Conservation (phyloP, 129 eudicot genomes). For the Heracleum sosnowskyi region DNA sequence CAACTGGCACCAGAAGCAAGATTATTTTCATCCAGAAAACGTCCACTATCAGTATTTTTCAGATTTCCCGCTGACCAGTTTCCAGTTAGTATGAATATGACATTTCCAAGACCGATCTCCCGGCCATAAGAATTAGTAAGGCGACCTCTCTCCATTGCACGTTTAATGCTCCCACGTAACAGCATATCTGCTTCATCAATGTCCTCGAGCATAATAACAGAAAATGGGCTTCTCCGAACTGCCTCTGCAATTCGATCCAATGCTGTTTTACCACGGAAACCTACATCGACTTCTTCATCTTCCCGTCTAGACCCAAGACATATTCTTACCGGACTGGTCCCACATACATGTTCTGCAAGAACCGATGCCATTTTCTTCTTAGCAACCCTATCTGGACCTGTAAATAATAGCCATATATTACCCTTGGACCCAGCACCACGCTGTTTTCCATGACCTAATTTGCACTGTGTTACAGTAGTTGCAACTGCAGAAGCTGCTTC, state of each 20-base stretch:
- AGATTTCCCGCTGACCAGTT: slow-evolving; percentile 49
- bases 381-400: slow-evolving; percentile 83
- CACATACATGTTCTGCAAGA: slow-evolving; percentile 64
- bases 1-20: slow-evolving; percentile 39
- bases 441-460: slow-evolving; percentile 44
- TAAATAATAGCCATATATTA: slow-evolving; percentile 67
- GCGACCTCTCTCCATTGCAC: slow-evolving; percentile 86
- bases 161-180: slow-evolving; percentile 70
- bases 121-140: slow-evolving; percentile 82
- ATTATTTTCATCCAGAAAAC: slow-evolving; percentile 42
- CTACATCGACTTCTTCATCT: slow-evolving; percentile 47
- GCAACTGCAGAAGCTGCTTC: slow-evolving; percentile 92
- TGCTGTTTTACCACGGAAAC: slow-evolving; percentile 74
- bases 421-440: slow-evolving; percentile 36
- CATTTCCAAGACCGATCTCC: slow-evolving; percentile 81
- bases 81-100: slow-evolving; percentile 73
- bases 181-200: slow-evolving; percentile 79
- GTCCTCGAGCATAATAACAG: slow-evolving; percentile 74
- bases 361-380: slow-evolving; percentile 89
- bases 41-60: slow-evolving; percentile 18
- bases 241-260: slow-evolving; percentile 81
- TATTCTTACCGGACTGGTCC: slow-evolving; percentile 48
- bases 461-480: slow-evolving; percentile 40
- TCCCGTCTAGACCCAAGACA: slow-evolving; percentile 60
- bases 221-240: slow-evolving; percentile 65